A percentile compares a stretch with the other conserved stretches of the same genome.
Conservation (phyloP, 306 rosid genomes). For the Ceratonia siliqua region DNA sequence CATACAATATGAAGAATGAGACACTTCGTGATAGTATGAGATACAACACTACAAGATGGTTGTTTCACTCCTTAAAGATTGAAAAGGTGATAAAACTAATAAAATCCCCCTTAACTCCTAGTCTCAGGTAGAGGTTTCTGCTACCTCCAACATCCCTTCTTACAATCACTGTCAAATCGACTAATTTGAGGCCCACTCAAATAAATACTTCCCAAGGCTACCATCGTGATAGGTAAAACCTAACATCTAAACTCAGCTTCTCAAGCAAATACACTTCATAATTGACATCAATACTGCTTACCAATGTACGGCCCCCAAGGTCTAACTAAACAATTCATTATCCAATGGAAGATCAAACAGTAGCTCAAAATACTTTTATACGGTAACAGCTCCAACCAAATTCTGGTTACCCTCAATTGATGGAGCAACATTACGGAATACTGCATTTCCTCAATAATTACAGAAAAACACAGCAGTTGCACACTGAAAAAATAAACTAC, state of each 20-base stretch:
- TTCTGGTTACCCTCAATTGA: background rate
- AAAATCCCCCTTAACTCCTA: conserved; percentile 13
- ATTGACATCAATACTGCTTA: conserved; percentile 19
- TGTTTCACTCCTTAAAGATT: background rate
- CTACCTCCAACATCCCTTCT: conserved; percentile 5
- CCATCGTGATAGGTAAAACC: background rate
- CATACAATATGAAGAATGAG: conserved; percentile 26
- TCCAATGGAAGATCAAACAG: background rate
- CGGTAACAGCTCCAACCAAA: conserved; percentile 3
- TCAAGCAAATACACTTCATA: conserved; percentile 6
- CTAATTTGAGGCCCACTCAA: conserved; percentile 9
- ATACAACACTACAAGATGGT: background rate
- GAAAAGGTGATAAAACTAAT: conserved; percentile 14
- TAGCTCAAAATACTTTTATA: background rate
- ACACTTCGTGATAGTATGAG: conserved; percentile 17
- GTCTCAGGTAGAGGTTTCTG: background rate
- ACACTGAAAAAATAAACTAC: background rate
- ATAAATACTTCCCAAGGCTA: background rate
- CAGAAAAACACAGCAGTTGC: background rate
- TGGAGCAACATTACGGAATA: background rate
- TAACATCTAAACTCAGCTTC: conserved; percentile 14
- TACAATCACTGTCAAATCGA: conserved; percentile 6
- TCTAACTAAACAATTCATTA: background rate
- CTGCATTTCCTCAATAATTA: background rate
- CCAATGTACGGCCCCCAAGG: conserved; percentile 23